Conservation (phyloP, 495 filamentous ascomycete species). For the Thermochaetoides thermophila region DNA sequence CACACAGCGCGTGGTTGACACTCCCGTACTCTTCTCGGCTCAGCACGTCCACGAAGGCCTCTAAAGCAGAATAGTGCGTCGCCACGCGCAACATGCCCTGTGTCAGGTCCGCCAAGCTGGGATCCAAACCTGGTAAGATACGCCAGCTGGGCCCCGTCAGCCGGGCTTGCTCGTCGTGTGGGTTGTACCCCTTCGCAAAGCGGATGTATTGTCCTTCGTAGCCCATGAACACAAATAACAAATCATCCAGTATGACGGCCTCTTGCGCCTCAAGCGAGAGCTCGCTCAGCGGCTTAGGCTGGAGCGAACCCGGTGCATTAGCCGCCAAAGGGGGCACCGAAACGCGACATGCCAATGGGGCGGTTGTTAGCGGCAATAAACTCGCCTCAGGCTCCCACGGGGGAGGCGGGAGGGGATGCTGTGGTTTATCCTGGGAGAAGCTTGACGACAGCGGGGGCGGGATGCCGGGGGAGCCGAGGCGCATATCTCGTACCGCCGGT, state of each 20-base stretch:
- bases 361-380: slow-evolving; percentile 69
- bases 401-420: slow-evolving; percentile 13
- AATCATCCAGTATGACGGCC: slow-evolving; percentile 70
- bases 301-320: slow-evolving; percentile 50
- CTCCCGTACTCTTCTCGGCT: slow-evolving; percentile 84
- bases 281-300: slow-evolving; percentile 55
- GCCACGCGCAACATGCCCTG: slow-evolving; percentile 89
- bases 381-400: slow-evolving; percentile 72
- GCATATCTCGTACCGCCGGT: slow-evolving; percentile 29
- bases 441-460: slow-evolving; percentile 10
- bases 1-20: slow-evolving; percentile 93
- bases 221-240: slow-evolving; percentile 96
- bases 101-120: slow-evolving; percentile 77
- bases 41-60: slow-evolving; percentile 87
- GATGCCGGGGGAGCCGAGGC: slow-evolving; percentile 20
- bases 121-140: slow-evolving; percentile 72
- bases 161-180: slow-evolving; percentile 68
- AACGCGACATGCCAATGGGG: slow-evolving; percentile 74
- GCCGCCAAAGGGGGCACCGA: slow-evolving; percentile 71
- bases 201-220: slow-evolving; percentile 94
- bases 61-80: slow-evolving; percentile 77
- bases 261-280: slow-evolving; percentile 72
- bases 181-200: slow-evolving; percentile 67
- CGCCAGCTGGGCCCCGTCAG: slow-evolving; percentile 67
- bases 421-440: slow-evolving; percentile 2